These are phyloP conservation scores for Pseudogymnoascus sp. DNA, from an alignment of 2,329 filamentous ascomycete species.

Conservation along the genomic window DNA sequence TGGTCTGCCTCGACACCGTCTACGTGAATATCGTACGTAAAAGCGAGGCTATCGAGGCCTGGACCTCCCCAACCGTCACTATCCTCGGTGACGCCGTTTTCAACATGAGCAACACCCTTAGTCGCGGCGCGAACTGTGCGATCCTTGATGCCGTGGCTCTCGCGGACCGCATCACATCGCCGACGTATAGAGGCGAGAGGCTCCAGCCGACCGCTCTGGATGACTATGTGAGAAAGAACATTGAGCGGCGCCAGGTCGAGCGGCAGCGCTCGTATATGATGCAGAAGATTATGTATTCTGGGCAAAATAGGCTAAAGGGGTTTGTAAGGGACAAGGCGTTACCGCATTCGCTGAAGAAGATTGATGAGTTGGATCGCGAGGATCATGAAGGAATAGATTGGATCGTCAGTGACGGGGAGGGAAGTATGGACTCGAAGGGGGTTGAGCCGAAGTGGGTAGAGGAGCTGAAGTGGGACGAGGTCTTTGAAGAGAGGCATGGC, in stretches of 20 bases:
- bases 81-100: constrained; percentile 24
- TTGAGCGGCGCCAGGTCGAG: constrained; percentile 20
- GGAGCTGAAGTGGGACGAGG: background rate
- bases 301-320: constrained; percentile 20
- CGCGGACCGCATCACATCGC: constrained; percentile 16
- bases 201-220: constrained; percentile 12
- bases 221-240: constrained; percentile 18
- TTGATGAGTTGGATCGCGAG: background rate
- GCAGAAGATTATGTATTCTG: constrained; percentile 23
- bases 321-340: constrained; percentile 16
- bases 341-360: background rate
- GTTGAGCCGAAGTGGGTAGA: background rate
- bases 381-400: background rate
- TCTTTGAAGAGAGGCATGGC: background rate
- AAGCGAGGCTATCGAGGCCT: constrained; percentile 19
- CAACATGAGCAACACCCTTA: constrained; percentile 23
- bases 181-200: background rate
- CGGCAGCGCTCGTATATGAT: constrained; percentile 20
- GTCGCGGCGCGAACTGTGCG: constrained; percentile 25
- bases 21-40: constrained; percentile 21
- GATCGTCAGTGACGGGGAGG: background rate
- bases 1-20: constrained; percentile 18
- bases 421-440: background rate
- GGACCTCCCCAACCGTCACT: constrained; percentile 18
- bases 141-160: constrained; percentile 22